These are phyloP conservation scores for Daphne laureola DNA, from an alignment of 441 rosid genomes.

Conservation along the genomic window DNA sequence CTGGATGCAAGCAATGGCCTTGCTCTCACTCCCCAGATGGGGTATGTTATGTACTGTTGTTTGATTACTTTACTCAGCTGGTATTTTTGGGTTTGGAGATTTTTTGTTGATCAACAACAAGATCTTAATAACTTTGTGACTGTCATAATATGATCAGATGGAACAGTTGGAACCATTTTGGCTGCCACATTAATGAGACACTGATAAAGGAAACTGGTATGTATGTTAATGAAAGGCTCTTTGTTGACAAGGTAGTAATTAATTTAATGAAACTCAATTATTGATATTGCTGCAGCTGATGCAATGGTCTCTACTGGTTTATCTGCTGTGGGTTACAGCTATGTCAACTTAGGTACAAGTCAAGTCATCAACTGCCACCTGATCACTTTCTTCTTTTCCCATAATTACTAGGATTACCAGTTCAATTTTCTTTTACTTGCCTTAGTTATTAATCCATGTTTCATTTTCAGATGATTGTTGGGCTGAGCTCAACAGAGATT, in stretches of 20 bases:
- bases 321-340: conserved; percentile 37
- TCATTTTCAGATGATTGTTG: conserved; percentile 33
- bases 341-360: conserved; percentile 42
- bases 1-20: conserved; percentile 12
- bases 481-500: conserved; percentile 35
- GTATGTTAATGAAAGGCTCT: background rate
- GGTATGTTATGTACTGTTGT: conserved; percentile 5
- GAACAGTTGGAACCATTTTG: conserved; percentile 59
- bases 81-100: background rate
- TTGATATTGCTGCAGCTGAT: conserved; percentile 30
- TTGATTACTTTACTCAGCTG: background rate
- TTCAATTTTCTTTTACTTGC: background rate
- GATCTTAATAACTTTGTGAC: background rate
- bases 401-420: background rate
- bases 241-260: background rate
- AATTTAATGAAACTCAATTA: background rate
- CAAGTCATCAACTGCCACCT: conserved; percentile 2
- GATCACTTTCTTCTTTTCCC: background rate
- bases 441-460: background rate
- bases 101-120: background rate
- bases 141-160: conserved; percentile 30
- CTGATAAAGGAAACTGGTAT: conserved; percentile 44
- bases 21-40: conserved; percentile 21
- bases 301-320: conserved; percentile 49
- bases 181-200: conserved; percentile 37